Evolutionary conservation across 768 basidiomycete genomes (phyloP), one percentile per base, ranked within the genome.

Genomic region (Pleurotus salmoneostramineus): DNA sequence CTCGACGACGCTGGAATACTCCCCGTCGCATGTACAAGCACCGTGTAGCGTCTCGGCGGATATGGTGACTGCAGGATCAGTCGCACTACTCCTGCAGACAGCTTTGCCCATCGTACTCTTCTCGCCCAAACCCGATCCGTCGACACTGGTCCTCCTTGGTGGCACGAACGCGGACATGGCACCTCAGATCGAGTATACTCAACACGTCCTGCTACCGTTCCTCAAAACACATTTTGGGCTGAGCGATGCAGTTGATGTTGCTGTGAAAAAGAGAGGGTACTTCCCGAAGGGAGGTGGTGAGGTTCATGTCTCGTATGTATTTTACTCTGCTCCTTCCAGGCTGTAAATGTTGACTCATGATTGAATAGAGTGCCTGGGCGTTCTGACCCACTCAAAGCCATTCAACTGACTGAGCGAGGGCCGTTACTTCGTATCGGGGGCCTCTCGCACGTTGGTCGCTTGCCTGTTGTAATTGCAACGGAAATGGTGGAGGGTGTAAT

Each of bases 131-230:
- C 44, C 60, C 4, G 33, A 61, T 6, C 64, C 75, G 0, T 84
- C 85, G 7, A 76, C 72, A 3, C 74, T 92, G 27, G 72, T 72
- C 6, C 77, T 92, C 1, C 72, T 73, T 0, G 90, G 91, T 6
- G 91, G 89, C 2, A 91, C 90, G 2, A 91, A 91, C 60, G 88
- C 88, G 15, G 69, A 74, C 2, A 69, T 77, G 44, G 89, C 89
- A 4, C 91, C 91, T 0, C 91, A 91, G 61, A 80, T 90, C 32
- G 90, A 92, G 70, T 91, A 90, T 66, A 80, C 79, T 3, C 74
- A 82, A 50, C 72, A 83, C 60, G 71, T 91, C 50, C 76, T 92
- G 65, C 66, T 92, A 5, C 90, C 89, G 0, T 93, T 92, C 67
- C 68, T 90, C 33, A 72, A 70, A 21, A 73, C 69, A 8, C 84